These are phyloP conservation scores for Phytophthora meadii DNA, from an alignment of 352 stramenopile species.

Conservation along the genomic window DNA sequence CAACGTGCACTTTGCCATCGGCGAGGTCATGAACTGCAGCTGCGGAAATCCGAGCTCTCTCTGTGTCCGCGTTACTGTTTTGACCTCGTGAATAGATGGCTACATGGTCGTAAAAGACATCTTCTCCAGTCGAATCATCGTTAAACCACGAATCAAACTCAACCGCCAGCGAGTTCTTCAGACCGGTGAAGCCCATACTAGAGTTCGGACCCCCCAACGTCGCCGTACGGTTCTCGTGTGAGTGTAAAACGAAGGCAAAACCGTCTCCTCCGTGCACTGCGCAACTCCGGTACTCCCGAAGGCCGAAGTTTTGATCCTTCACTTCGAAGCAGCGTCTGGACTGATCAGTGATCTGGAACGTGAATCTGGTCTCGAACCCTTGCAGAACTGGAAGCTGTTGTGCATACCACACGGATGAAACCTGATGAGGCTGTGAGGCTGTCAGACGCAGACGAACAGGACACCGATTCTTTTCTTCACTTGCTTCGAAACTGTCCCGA, in stretches of 20 bases:
- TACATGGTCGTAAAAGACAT: slow-evolving; percentile 82
- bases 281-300: slow-evolving; percentile 82
- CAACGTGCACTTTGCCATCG: slow-evolving; percentile 82
- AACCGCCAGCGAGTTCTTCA: slow-evolving; percentile 88
- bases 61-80: slow-evolving; percentile 44
- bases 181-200: slow-evolving; percentile 78
- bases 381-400: slow-evolving; percentile 72
- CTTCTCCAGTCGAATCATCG: slow-evolving; percentile 38
- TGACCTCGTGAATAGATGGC: slow-evolving; percentile 61
- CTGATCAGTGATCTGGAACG: slow-evolving; percentile 89
- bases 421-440: slow-evolving; percentile 65
- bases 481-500: slow-evolving; percentile 62
- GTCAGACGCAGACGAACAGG: slow-evolving; percentile 79
- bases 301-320: slow-evolving; percentile 79
- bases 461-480: slow-evolving; percentile 49
- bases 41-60: slow-evolving; percentile 62
- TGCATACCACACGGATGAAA: slow-evolving; percentile 74
- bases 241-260: slow-evolving; percentile 92
- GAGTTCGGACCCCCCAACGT: slow-evolving; percentile 58
- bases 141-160: slow-evolving; percentile 94
- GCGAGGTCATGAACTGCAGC: slow-evolving; percentile 79
- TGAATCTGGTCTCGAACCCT: slow-evolving; percentile 91
- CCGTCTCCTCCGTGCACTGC: slow-evolving; percentile 91
- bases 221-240: slow-evolving; percentile 61
- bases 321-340: slow-evolving; percentile 84